Base-by-base conservation (phyloP, 352 stramenopile genomes). In the Phytophthora hybrid region DNA sequence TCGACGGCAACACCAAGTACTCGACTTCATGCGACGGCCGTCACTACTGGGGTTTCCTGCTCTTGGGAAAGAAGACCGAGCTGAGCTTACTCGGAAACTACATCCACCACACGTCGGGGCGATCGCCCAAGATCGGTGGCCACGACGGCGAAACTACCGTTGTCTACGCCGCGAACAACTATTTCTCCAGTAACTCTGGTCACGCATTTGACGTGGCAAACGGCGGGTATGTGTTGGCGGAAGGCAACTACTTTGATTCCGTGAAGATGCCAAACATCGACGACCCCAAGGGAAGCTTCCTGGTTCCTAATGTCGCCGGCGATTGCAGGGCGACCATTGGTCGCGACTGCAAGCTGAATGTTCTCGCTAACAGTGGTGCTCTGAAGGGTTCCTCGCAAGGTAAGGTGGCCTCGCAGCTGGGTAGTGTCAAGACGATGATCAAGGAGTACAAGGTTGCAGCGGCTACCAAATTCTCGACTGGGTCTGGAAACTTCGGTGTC, bases 21-120 rank as follows among this genome's bases (percentile, higher is more conserved):
- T 85, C 78, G n/a, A 51, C 77, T 0, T 76, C 81, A 14, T 88
- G 81, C 49, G 78, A 88, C n/a, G 78, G 79, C 23, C 76, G 56
- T 41, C 81, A 86, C 58, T 88, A 88, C 58, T 88, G 78, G 74
- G 66, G 51, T 1, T 74, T 78, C 64, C 29, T 80, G 32, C 47
- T 82, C 26, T 52, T 68, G 31, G 72, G 67, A 7, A 61, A 66
- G 19, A 73, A 54, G 37, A 80, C 71, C 2, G 37, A 67, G 14
- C 57, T 84, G 4, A 80, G 47, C 60, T 47, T 84, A 16, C 5
- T 78, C 26, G 63, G 63, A 26, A 84, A 84, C 74, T 81, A 72
- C 65, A 63, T 84, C 60, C 74, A 84, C 68, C 21, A 63, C 29
- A 80, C 68, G 31, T 84, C 78, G 8, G 75, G 74, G 5, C 78